Evolutionary conservation across 495 filamentous ascomycete species (phyloP), one percentile per base, ranked within the genome.

Genomic region (Hypoxylon crocopeplum): DNA sequence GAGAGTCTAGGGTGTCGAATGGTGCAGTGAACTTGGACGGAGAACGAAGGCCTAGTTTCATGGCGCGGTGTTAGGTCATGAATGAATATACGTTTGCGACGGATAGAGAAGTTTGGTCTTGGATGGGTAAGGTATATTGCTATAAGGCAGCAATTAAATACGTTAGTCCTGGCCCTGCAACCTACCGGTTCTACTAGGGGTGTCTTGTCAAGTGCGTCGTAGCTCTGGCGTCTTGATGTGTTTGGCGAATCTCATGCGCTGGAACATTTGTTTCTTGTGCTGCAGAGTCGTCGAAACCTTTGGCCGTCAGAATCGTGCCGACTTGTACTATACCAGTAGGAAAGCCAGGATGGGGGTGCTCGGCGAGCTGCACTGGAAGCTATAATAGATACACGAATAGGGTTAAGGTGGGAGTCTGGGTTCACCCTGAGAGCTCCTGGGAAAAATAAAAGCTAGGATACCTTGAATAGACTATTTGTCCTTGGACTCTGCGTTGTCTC

Each of bases 131-230:
- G 45, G 48, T 58, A 40, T 54, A 51, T 59, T 59, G 55, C 50
- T 64, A 64, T 51, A 32, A 51, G n/a, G 36, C 32, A 51, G 50
- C 49, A 59, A 51, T 59, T 36, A 37, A 56, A 64, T 59, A 59
- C 49, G 50, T 56, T 62, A 41, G 39, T n/a, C 38, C 48, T 38
- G 10, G 34, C 33, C 33, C 51, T 32, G 5, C 34, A 29, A 29
- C 47, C 46, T 25, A 15, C 15, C 45, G 7, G 44, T 55, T 56
- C 46, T 27, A 20, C 48, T 15, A 36, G 48, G 47, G 45, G 33
- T 13, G 40, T 47, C 24, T 33, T 36, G 49, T 59, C 44, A 39
- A 59, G 49, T 55, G 17, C 44, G 49, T 48, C 50, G 48, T 64
- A 59, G 61, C 49, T 64, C 34, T 51, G 40, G 48, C 42, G 21